Evolutionary conservation across 495 filamentous ascomycete genomes (phyloP).

Genomic region (Penicillium herquei): DNA sequence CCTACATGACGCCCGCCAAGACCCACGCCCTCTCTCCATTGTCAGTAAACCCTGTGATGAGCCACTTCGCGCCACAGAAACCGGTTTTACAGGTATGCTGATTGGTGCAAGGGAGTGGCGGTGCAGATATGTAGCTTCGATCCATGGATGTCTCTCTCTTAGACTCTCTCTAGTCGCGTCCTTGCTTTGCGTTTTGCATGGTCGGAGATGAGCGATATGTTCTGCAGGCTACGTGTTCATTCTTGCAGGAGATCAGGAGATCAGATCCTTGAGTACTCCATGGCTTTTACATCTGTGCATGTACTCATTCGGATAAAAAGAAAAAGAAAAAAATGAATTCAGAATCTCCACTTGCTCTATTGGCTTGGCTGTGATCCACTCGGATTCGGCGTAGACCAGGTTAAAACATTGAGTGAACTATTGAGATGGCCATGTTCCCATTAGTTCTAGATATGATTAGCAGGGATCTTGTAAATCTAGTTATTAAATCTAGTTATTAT

Average conservation of each 20-base stretch:
- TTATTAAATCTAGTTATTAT: no score
- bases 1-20: slow-evolving; percentile 29
- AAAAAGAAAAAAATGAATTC: no score
- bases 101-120: slow-evolving; percentile 20
- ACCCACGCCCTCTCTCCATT: neutral
- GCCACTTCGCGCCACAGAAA: slow-evolving; percentile 27
- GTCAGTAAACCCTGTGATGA: neutral
- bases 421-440: no score
- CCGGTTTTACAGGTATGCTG: slow-evolving; percentile 5
- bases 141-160: no score
- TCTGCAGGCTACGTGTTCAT: neutral
- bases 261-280: neutral
- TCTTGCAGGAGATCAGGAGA: neutral
- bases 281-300: neutral
- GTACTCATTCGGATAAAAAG: no score
- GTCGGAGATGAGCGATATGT: neutral
- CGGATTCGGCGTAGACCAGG: neutral
- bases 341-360: slow-evolving; percentile 3
- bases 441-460: no score
- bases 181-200: neutral
- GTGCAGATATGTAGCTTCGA: slow-evolving; percentile 11
- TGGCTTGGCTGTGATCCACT: slow-evolving; percentile 5
- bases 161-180: no score
- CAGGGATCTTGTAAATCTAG: no score
- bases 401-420: neutral